Evolutionary conservation across 2,329 filamentous ascomycete genomes (phyloP).

Genomic region (Alternaria angustiovoidea): DNA sequence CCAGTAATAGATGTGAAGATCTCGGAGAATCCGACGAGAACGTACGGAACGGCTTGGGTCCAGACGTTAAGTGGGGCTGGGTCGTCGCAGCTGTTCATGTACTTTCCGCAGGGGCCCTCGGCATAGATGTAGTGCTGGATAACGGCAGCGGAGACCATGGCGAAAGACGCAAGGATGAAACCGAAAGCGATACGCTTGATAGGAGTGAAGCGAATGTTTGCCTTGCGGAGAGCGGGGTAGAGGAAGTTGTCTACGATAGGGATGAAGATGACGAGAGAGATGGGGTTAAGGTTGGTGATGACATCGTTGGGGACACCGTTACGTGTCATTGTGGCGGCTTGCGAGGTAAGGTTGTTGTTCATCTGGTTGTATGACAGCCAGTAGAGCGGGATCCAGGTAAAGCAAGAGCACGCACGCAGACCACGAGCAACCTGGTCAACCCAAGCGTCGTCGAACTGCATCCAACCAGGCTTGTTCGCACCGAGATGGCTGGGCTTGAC

Average conservation of each 20-base stretch:
- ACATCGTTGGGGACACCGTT: slow-evolving; percentile 65
- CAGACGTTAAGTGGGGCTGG: slow-evolving; percentile 71
- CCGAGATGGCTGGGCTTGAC: slow-evolving; percentile 72
- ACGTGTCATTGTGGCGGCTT: slow-evolving; percentile 62
- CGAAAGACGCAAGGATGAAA: slow-evolving; percentile 57
- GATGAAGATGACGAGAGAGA: slow-evolving; percentile 63
- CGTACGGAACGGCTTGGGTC: slow-evolving; percentile 59
- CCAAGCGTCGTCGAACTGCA: slow-evolving; percentile 85
- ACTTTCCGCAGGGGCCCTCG: slow-evolving; percentile 65
- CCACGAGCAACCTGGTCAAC: slow-evolving; percentile 65
- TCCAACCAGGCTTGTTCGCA: slow-evolving; percentile 70
- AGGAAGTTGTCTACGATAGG: slow-evolving; percentile 62
- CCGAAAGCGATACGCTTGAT: slow-evolving; percentile 62
- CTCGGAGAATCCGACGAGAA: slow-evolving; percentile 65
- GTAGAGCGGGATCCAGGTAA: slow-evolving; percentile 63
- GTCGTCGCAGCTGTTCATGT: slow-evolving; percentile 62
- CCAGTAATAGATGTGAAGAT: slow-evolving; percentile 68
- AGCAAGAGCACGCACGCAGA: slow-evolving; percentile 49
- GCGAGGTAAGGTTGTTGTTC: slow-evolving; percentile 63
- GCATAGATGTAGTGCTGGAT: slow-evolving; percentile 70
- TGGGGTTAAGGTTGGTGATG: slow-evolving; percentile 63
- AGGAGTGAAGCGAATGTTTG: slow-evolving; percentile 60
- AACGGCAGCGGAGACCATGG: slow-evolving; percentile 61
- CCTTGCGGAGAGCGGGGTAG: slow-evolving; percentile 60
- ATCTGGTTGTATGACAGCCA: slow-evolving; percentile 63